These are phyloP conservation scores for Leccinum ochraceum DNA, from an alignment of 768 basidiomycete genomes.

Conservation along the genomic window DNA sequence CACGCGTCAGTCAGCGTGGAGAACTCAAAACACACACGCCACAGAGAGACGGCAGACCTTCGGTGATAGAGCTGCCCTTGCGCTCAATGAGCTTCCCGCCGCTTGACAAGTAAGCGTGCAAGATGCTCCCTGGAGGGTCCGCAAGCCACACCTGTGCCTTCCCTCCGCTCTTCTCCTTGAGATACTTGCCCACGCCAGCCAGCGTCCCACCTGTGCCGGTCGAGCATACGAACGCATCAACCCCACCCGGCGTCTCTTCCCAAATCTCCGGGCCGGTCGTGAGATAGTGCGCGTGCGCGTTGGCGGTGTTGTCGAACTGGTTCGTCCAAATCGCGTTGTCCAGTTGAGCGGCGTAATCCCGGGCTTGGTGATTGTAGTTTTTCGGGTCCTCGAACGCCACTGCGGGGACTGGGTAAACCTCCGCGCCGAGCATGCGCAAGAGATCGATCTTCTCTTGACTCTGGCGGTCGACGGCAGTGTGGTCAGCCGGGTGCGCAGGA, in stretches of 20 bases:
- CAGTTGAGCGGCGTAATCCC: constrained; percentile 73
- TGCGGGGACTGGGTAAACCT: constrained; percentile 94
- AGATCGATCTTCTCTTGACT: constrained; percentile 99
- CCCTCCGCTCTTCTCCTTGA: constrained; percentile 80
- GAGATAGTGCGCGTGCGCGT: constrained; percentile 82
- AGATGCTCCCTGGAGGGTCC: constrained; percentile 94
- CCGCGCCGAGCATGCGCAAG: constrained; percentile 94
- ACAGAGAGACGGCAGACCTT: constrained; percentile 52
- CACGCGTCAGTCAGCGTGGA: neutral
- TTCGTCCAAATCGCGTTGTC: constrained; percentile 94
- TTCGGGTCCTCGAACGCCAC: constrained; percentile 93
- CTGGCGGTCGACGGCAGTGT: constrained; percentile 40
- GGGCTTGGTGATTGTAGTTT: constrained; percentile 99
- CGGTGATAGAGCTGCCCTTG: constrained; percentile 86
- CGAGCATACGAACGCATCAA: constrained; percentile 92
- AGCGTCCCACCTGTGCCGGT: constrained; percentile 97
- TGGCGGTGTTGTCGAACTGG: constrained; percentile 97
- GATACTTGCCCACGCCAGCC: constrained; percentile 80
- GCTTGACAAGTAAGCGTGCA: constrained; percentile 79
- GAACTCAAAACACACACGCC: neutral
- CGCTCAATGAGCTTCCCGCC: constrained; percentile 79
- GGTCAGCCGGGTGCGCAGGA: no score
- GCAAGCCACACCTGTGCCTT: constrained; percentile 91
- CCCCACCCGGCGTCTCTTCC: constrained; percentile 75
- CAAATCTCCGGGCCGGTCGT: constrained; percentile 98